Conservation (phyloP, 1,139 yeast species). For the Yamadazyma siamensis region DNA sequence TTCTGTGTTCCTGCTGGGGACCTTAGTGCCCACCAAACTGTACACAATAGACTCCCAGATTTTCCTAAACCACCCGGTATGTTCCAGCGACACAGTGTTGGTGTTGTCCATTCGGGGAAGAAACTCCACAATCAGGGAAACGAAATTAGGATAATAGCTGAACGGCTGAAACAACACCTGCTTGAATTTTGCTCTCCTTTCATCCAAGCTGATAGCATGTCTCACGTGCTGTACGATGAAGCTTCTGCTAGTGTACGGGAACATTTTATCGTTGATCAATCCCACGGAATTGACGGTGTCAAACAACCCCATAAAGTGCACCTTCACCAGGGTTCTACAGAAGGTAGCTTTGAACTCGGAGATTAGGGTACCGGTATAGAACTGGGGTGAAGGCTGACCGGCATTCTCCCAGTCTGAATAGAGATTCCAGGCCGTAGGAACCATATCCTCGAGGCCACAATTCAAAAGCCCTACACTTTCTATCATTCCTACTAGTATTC, state of each 20-base stretch:
- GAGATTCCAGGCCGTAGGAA: slow-evolving; percentile 57
- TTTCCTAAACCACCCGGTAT: background rate
- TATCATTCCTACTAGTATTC: slow-evolving; percentile 61
- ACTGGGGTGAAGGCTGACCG: slow-evolving; percentile 49
- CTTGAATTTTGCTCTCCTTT: slow-evolving; percentile 58
- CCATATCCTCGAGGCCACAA: slow-evolving; percentile 51
- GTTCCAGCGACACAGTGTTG: background rate
- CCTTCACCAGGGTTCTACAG: slow-evolving; percentile 38
- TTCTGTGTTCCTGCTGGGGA: slow-evolving; percentile 1
- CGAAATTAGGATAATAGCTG: slow-evolving; percentile 30
- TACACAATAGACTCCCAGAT: too few species aligned
- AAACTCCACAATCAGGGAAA: slow-evolving; percentile 15
- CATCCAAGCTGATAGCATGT: slow-evolving; percentile 65
- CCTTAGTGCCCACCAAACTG: background rate
- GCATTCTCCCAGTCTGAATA: slow-evolving; percentile 61
- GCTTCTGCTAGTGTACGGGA: slow-evolving; percentile 53
- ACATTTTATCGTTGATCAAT: slow-evolving; percentile 49
- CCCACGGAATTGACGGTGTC: slow-evolving; percentile 69
- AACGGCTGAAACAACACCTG: slow-evolving; percentile 45
- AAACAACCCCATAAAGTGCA: slow-evolving; percentile 62
- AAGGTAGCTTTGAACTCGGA: slow-evolving; percentile 52
- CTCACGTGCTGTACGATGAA: slow-evolving; percentile 54
- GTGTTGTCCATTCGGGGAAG: background rate
- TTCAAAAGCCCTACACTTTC: slow-evolving; percentile 56
- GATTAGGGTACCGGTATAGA: slow-evolving; percentile 38